Evolutionary conservation across 805 yeast species (phyloP).

Genomic region (Tetrapisispora nanseiensis): DNA sequence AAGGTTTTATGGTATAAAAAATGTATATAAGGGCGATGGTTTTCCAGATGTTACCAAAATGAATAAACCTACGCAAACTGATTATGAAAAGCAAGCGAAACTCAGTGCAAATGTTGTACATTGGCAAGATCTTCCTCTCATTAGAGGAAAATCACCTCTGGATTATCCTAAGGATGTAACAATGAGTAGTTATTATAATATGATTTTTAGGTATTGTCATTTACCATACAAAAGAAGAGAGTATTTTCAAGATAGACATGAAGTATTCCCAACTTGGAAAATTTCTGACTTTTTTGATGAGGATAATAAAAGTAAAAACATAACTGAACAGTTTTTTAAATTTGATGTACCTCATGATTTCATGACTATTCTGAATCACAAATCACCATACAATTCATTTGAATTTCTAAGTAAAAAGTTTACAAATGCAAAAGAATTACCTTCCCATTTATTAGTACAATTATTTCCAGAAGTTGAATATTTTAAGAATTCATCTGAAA

Average conservation of each 20-base stretch:
- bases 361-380: conserved; percentile 14
- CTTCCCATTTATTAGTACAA: conserved; percentile 15
- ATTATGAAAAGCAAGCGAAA: conserved; percentile 1
- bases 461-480: conserved; percentile 26
- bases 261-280: conserved; percentile 13
- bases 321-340: conserved; percentile 10
- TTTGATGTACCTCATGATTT: conserved; percentile 20
- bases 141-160: conserved; percentile 20
- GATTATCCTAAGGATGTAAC: conserved; percentile 26
- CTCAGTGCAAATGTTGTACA: neutral
- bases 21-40: conserved; percentile 22
- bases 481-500: conserved; percentile 10
- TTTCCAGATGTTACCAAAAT: conserved; percentile 19
- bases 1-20: conserved; percentile 24
- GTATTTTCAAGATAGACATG: conserved; percentile 13
- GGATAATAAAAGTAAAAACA: neutral
- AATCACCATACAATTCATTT: conserved; percentile 9
- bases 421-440: conserved; percentile 5
- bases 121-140: conserved; percentile 19
- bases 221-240: conserved; percentile 23
- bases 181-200: conserved; percentile 20
- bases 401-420: neutral
- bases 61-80: conserved; percentile 1
- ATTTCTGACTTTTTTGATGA: conserved; percentile 6
- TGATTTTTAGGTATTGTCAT: conserved; percentile 25